Evolutionary conservation across 441 rosid genomes (phyloP), one percentile per base, ranked within the genome.

Genomic region (Pelargonium fulgidum): DNA sequence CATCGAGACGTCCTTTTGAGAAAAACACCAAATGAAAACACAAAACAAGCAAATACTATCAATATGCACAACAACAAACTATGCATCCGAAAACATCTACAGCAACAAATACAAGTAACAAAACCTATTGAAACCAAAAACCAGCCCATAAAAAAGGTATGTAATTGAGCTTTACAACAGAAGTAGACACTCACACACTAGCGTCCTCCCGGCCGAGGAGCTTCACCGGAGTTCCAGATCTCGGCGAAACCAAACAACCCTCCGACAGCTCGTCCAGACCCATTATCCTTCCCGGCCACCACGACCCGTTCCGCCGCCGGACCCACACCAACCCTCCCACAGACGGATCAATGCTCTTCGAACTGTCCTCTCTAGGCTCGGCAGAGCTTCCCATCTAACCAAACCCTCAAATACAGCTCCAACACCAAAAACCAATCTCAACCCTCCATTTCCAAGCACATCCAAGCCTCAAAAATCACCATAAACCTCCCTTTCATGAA

Each of bases 291-390:
- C 96, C 99, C 0, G 98, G 99, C 99, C 99, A 95, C 99, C 99
- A 95, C n/a, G 99, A 90, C 44, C 98, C 98, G 74, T 95, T 95
- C 73, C 98, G 81, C 61, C 97, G 86, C 16, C 97, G 89, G 65
- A 95, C 98, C 99, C 99, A 95, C 20, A 95, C 99, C 80, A 95
- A 81, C 68, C 91, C 84, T n/a, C 99, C 99, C 39, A 92, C 93
- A 7, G 96, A 85, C 10, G 85, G 84, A 79, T 95, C 90, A 78
- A 92, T 85, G 75, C 78, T 85, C 80, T 79, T 83, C 19, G 68
- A 4, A 33, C 65, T 62, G n/a, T n/a, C 56, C 6, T 11, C 56
- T 48, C 39, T 33, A 33, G 39, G 39, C 39, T 33, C 39, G 39
- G 39, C 39, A 33, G 39, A 33, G 39, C 39, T 33, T 33, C 39